Conservation (phyloP, 2,329 filamentous ascomycete genomes). For the Huntiella bhutanensis region DNA sequence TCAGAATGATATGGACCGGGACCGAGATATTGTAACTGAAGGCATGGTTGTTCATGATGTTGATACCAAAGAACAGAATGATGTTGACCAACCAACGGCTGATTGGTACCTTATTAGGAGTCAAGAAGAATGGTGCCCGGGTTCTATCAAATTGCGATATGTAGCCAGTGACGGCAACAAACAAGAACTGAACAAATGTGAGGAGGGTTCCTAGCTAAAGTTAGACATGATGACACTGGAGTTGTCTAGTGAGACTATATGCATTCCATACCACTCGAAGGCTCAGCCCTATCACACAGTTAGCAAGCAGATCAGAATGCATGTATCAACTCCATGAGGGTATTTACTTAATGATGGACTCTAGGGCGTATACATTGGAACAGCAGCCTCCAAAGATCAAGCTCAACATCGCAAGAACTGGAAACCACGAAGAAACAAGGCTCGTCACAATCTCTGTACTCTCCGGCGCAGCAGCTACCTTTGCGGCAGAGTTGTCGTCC, state of each 20-base stretch:
- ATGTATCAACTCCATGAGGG: not conserved
- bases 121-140: conserved; percentile 52
- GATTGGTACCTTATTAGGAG: conserved; percentile 62
- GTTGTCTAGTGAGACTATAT: not conserved
- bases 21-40: conserved; percentile 96
- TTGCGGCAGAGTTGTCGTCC: not conserved
- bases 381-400: conserved; percentile 94
- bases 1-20: conserved; percentile 87
- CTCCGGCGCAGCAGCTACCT: not conserved
- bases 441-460: not conserved
- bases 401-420: conserved; percentile 37
- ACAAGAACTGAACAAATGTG: conserved; percentile 76
- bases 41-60: conserved; percentile 91
- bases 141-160: conserved; percentile 53
- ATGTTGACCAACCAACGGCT: conserved; percentile 78
- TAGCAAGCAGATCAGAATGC: not conserved
- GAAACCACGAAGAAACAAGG: conserved; percentile 21
- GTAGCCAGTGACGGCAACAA: conserved; percentile 63
- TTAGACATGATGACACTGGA: conserved; percentile 11
- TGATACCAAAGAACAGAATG: conserved; percentile 77
- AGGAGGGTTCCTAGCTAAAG: conserved; percentile 50
- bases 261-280: conserved; percentile 48
- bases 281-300: conserved; percentile 44
- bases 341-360: conserved; percentile 80
- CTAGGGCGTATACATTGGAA: conserved; percentile 90